These are phyloP conservation scores for Chrysoporthe puriensis DNA, from an alignment of 2,329 filamentous ascomycete species.

Conservation along the genomic window DNA sequence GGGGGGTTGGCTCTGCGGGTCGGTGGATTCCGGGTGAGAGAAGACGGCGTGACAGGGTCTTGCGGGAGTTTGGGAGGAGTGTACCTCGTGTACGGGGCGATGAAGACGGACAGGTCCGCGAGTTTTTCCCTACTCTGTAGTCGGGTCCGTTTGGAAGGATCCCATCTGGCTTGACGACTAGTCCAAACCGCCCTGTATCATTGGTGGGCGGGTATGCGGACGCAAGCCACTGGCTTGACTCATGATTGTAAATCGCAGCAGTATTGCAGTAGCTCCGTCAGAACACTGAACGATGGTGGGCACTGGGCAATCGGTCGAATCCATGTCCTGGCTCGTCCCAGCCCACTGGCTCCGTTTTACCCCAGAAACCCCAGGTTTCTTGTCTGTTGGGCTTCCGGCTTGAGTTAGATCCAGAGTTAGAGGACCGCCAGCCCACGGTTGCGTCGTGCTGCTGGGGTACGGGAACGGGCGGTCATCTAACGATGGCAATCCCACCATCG, in stretches of 20 bases:
- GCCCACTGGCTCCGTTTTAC: slow-evolving; percentile 16
- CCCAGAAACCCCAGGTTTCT: slow-evolving; percentile 18
- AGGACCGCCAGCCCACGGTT: neutral
- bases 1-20: slow-evolving; percentile 19
- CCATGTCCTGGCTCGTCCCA: slow-evolving; percentile 6
- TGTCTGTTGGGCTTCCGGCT: neutral
- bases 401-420: neutral
- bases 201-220: neutral
- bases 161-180: neutral
- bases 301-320: neutral
- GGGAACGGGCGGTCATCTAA: neutral
- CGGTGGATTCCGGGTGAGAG: slow-evolving; percentile 15
- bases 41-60: too few species aligned
- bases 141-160: neutral
- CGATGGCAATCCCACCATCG: neutral
- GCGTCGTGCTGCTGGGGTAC: neutral
- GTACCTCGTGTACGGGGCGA: neutral
- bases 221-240: slow-evolving; percentile 1
- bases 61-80: neutral
- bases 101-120: too few species aligned
- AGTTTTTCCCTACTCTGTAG: too few species aligned
- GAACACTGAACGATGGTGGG: neutral
- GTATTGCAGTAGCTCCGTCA: slow-evolving; percentile 4
- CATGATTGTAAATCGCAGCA: neutral
- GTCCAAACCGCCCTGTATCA: neutral